Evolutionary conservation across 148 eudicot genomes (phyloP), one percentile per base, ranked within the genome.

Genomic region (Vaccinium macrocarpon): DNA sequence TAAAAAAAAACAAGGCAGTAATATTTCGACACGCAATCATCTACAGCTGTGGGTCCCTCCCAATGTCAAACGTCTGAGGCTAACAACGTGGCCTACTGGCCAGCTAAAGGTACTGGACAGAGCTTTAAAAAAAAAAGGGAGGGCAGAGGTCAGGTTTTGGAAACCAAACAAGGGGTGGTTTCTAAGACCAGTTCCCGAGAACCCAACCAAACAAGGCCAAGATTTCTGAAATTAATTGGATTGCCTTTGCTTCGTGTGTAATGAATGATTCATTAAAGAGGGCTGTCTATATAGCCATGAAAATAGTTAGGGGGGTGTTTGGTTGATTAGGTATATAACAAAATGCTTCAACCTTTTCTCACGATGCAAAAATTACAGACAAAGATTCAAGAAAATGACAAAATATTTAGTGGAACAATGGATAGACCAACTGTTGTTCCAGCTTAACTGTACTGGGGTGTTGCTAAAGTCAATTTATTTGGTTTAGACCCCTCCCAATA

Each of bases 251-350:
- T 81, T 18, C 0, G 42, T 48, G 9, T 82, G 84, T 51, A n/a
- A n/a, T n/a, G n/a, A 19, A 71, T 82, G 68, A 16, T 82, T 49
- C 61, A 50, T 25, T 15, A 3, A 38, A 38, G 35, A 49, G 64
- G 21, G 27, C 5, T 70, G 51, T 29, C 32, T 71, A 50, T 82
- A 82, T 82, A 82, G 73, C 18, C 48, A 71, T 6, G 82, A 76
- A 71, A 7, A 25, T 9, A 62, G 53, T 1, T 81, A 1, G 21
- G 21, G 59, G 48, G 9, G 59, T 72, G 84, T 52, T 82, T 71
- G 78, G 64, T 82, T 51, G 78, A 71, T 18, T 82, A 71, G 78
- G 64, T 49, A n/a, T n/a, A n/a, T n/a, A 23, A 25, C 14, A 4
- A 18, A 52, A 11, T 27, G 10, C 46, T 82, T 21, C 3, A 51